Evolutionary conservation across 176 grass and related monocot species (phyloP).

Genomic region (Miscanthus lutarioriparius): DNA sequence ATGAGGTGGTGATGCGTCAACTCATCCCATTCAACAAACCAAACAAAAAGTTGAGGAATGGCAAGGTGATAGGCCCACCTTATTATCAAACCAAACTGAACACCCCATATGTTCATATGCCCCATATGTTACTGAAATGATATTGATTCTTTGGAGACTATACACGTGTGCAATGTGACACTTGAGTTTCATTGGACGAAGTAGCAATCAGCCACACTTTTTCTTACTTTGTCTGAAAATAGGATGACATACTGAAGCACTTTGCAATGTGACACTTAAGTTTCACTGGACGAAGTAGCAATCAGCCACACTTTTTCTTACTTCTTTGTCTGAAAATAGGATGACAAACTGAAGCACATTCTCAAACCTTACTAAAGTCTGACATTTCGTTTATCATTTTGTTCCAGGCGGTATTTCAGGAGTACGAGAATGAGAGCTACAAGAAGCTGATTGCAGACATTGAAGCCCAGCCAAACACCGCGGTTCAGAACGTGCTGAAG

Average conservation of each 20-base stretch:
- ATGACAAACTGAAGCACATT: neutral
- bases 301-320: neutral
- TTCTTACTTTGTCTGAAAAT: neutral
- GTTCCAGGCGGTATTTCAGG: constrained; percentile 50
- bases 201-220: neutral
- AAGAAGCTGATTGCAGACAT: constrained; percentile 69
- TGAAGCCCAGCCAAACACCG: constrained; percentile 62
- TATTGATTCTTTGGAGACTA: neutral
- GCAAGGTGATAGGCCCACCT: neutral
- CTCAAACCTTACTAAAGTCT: neutral
- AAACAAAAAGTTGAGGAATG: neutral
- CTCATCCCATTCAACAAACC: neutral
- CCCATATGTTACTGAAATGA: neutral
- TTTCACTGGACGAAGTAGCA: neutral
- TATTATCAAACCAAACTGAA: neutral
- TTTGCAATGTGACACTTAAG: neutral
- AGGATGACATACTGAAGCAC: neutral
- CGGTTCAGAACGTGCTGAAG: constrained; percentile 79
- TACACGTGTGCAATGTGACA: neutral
- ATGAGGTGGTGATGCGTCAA: neutral
- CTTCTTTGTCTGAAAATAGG: neutral
- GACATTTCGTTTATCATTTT: constrained; percentile 18
- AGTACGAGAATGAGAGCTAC: constrained; percentile 75
- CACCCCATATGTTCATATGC: neutral
- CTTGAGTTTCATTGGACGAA: neutral